phyloP scores from a whole-genome alignment of 805 yeast species.

The Wickerhamomyces mucosus region DNA sequence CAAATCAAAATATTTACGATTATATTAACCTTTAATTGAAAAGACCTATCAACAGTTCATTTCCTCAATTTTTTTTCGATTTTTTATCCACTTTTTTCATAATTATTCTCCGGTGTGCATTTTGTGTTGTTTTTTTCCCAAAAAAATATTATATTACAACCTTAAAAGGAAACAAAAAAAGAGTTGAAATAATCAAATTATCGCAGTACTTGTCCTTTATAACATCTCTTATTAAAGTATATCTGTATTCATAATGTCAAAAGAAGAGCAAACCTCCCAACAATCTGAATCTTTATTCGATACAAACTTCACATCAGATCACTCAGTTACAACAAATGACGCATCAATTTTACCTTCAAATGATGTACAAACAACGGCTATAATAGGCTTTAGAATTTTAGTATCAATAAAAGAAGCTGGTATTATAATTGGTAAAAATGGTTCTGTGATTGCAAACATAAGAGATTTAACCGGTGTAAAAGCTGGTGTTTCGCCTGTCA shows the following conservation, averaged over 20 bases:
- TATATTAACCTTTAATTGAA: no score
- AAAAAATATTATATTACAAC: no score
- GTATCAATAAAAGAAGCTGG: constrained; percentile 86
- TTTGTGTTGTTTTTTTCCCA: no score
- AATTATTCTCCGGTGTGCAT: no score
- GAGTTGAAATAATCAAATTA: no score
- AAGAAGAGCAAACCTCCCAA: neutral
- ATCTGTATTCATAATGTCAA: neutral
- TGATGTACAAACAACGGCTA: constrained; percentile 16
- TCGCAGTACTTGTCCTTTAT: no score
- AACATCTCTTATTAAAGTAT: no score
- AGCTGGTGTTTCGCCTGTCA: constrained; percentile 79
- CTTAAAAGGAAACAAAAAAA: no score
- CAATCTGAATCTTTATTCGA: constrained; percentile 19
- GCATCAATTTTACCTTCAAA: constrained; percentile 16
- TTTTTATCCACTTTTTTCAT: no score
- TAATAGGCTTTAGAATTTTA: constrained; percentile 34
- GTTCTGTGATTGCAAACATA: constrained; percentile 65
- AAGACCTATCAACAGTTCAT: no score
- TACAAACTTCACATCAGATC: constrained; percentile 15
- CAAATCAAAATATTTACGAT: no score
- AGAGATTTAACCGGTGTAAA: constrained; percentile 69
- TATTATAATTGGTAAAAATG: constrained; percentile 80
- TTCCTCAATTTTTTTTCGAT: no score
- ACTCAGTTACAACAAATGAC: constrained; percentile 5